Base-by-base conservation (phyloP, 805 yeast species). In the Phaffomyces antillensis region DNA sequence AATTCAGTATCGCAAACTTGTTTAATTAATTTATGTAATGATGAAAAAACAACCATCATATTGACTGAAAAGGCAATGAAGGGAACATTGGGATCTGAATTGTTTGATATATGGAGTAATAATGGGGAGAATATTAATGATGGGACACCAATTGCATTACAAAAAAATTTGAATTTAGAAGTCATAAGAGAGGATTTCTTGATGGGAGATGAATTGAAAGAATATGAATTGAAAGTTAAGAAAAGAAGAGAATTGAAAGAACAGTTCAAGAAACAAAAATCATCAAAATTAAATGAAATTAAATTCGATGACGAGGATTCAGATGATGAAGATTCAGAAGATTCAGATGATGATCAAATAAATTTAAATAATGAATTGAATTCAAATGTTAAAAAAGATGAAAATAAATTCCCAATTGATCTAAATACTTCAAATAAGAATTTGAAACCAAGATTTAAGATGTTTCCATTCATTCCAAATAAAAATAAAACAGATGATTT, bases 401-500 rank as follows among this genome's bases (percentile, higher is more conserved):
- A 62, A 25, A 62, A 58, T 30, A 62, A 53, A 47, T 50, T 57
- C 18, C 63, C 60, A 7, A 54, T 61, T 10, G 75, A 67, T 16
- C 63, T 62, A 10, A 65, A 60, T 39, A 62, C 61, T 4, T 52
- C 59, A 18, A 59, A 56, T 25, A 52, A 60, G 17, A 59, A 57
- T 25, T 54, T 56, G 16, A 62, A 58, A 28, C 53, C 53, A 11
- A 47, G 59, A 31, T 51, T 70, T 61, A 76, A 72, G 37, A 83
- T 85, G 86, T 93, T 91, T 58, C 98, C 96, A 12, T 84, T 69
- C 53, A 66, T 77, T 34, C 73, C 76, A 1, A 74, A 71, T 40
- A 76, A 77, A 53, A 67, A 75, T 23, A 78, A 84, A 52, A 67
- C 73, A 39, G 98, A 93, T 59, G 97, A 91, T 52, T 93, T 91